Base-by-base conservation (phyloP, 129 eudicot species). In the Tagetes erecta region DNA sequence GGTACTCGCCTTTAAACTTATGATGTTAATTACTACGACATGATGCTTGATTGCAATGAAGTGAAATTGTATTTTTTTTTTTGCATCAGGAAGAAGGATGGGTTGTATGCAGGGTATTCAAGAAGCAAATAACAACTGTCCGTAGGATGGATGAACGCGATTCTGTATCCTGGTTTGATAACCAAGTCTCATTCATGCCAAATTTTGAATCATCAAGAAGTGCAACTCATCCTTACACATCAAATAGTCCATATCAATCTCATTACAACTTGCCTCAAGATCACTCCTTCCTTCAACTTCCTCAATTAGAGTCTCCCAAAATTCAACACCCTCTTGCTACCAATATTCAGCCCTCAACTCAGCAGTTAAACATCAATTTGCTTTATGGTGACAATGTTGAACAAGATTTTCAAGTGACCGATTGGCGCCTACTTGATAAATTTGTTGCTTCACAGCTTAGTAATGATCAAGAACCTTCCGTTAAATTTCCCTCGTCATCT, bases 31-130 rank as follows among this genome's bases (percentile, higher is more conserved):
- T 50, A 36, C 14, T 3, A 34, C 6, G 63, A 13, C 41, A 65
- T 38, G 64, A 65, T 38, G 64, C 33, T 78, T 49, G 36, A 47
- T 35, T 55, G 33, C 57, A 8, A 59, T 31, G 36, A 59, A 60
- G 27, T 67, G 40, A 75, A 49, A 62, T 33, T 36, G 3, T 75
- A 3, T 6, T 70, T 60, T 36, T 60, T 36, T 45, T 9, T 55
- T 67, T 60, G 53, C 58, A 46, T 36, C 92, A 91, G 97, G 97
- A 91, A 83, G 97, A 91, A 91, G 97, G 97, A 38, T 91, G 97
- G 97, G 97, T 86, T 12, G 97, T 91, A 50, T 91, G 97, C 80
- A 80, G 93, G 81, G 97, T 79, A 39, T 91, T 91, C 90, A 91
- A 84, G 86, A 91, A 91, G 83, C 74, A 84, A 77, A 69, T 91